A percentile compares a stretch with the other conserved stretches of the same genome.
phyloP scores from a whole-genome alignment of 177 flowering plant species.

The Tripterygium wilfordii region DNA sequence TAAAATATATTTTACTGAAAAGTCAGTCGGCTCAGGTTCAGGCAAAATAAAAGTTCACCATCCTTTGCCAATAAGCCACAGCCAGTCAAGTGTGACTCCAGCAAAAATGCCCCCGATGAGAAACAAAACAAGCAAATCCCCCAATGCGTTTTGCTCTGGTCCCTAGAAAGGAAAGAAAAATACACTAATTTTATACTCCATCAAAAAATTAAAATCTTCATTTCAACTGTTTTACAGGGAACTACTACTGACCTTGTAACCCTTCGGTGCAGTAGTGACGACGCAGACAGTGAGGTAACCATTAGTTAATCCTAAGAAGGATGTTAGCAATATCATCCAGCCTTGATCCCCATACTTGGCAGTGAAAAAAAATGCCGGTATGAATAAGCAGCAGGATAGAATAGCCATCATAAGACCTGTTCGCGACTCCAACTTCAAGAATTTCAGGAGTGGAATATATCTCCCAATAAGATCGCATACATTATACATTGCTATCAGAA shows the following conservation, averaged over 20 bases:
- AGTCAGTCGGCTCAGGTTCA: slow-evolving; percentile 2
- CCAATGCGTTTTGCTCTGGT: slow-evolving; percentile 82
- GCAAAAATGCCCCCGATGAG: slow-evolving; percentile 56
- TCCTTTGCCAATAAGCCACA: slow-evolving; percentile 84
- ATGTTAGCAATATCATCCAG: slow-evolving; percentile 69
- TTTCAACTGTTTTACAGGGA: too few species aligned
- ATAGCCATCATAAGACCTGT: slow-evolving; percentile 32
- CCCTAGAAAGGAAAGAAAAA: slow-evolving; percentile 34
- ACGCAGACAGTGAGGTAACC: slow-evolving; percentile 80
- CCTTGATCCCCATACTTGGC: slow-evolving; percentile 72
- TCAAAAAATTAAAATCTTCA: slow-evolving; percentile 1
- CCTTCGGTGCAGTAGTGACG: slow-evolving; percentile 61
- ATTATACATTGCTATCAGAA: slow-evolving; percentile 65
- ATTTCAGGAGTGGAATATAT: slow-evolving; percentile 46
- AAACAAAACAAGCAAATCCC: slow-evolving; percentile 59
- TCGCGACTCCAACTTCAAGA: slow-evolving; percentile 43
- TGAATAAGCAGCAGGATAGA: slow-evolving; percentile 44
- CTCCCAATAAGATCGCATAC: slow-evolving; percentile 64
- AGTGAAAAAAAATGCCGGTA: slow-evolving; percentile 77
- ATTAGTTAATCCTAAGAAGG: slow-evolving; percentile 60
- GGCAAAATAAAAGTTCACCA: slow-evolving; percentile 34
- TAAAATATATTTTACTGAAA: too few species aligned
- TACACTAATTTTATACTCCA: background rate
- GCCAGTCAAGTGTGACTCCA: slow-evolving; percentile 69
- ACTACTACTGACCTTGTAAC: slow-evolving; percentile 60